Conservation (phyloP, 2,329 filamentous ascomycete genomes). For the Talaromyces sp. region DNA sequence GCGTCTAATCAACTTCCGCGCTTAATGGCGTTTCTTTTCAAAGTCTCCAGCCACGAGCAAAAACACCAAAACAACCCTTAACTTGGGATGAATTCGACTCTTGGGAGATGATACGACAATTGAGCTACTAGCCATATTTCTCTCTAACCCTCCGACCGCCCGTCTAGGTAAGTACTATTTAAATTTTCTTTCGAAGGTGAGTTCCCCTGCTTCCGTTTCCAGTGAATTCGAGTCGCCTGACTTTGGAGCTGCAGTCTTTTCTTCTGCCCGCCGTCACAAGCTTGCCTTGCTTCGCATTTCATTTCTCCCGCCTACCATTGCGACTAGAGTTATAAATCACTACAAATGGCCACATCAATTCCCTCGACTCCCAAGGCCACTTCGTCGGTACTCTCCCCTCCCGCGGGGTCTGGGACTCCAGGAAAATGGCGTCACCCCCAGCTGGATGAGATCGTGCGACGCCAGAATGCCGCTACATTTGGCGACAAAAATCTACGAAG, state of each 20-base stretch:
- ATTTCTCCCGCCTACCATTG: not conserved
- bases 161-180: not conserved
- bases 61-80: conserved; percentile 5
- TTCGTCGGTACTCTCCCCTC: conserved; percentile 29
- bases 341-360: conserved; percentile 40
- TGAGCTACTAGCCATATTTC: not conserved
- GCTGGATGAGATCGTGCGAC: conserved; percentile 80
- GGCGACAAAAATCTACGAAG: conserved; percentile 73
- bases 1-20: conserved; percentile 19
- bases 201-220: not conserved
- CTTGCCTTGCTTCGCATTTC: not conserved
- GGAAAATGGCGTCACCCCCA: conserved; percentile 91
- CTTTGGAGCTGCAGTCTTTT: not conserved
- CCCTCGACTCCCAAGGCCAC: conserved; percentile 48
- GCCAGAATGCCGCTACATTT: conserved; percentile 78
- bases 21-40: conserved; percentile 6
- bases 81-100: not conserved
- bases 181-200: not conserved
- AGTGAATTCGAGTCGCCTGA: not conserved
- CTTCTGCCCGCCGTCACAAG: not conserved
- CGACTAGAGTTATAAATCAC: no score
- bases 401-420: conserved; percentile 48
- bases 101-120: not conserved
- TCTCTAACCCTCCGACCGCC: not conserved
- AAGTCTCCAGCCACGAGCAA: conserved; percentile 1